phyloP scores from a whole-genome alignment of 2,329 filamentous ascomycete species.

The Fusarium concolor region DNA sequence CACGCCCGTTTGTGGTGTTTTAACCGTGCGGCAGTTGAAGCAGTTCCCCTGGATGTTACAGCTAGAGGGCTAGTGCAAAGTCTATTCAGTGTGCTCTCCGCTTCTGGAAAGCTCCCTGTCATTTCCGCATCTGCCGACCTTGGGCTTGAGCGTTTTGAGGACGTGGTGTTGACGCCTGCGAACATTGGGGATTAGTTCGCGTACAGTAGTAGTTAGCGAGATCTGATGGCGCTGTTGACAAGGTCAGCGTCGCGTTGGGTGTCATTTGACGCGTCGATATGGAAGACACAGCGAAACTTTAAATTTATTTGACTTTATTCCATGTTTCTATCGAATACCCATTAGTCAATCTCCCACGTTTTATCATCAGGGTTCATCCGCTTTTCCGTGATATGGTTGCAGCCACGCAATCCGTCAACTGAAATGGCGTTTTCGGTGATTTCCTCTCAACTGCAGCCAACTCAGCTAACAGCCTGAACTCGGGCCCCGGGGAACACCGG shows the following conservation, averaged over 20 bases:
- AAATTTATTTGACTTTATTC: neutral
- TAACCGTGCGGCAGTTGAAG: conserved; percentile 15
- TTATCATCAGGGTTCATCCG: neutral
- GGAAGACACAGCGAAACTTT: neutral
- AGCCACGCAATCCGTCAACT: neutral
- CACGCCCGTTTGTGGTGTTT: neutral
- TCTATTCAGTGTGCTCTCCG: neutral
- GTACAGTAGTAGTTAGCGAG: neutral
- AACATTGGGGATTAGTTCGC: no score
- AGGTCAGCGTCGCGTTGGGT: neutral
- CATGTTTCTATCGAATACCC: no score
- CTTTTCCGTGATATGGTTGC: neutral
- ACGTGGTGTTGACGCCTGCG: neutral
- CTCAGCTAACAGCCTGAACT: neutral
- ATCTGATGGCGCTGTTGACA: neutral
- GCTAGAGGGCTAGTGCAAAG: conserved; percentile 16
- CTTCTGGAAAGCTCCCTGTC: conserved; percentile 23
- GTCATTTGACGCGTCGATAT: neutral
- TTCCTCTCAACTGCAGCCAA: no score
- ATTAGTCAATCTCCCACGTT: no score
- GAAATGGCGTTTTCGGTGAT: neutral
- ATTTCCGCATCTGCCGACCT: conserved; percentile 15
- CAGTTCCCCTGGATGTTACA: conserved; percentile 1
- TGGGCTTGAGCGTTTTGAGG: neutral
- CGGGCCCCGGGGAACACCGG: neutral